Percentiles rank a stretch among this genome's conserved stretches.
Conservation (phyloP, 1,284 basidiomycete genomes). For the Coniferiporia sulphurascens region DNA sequence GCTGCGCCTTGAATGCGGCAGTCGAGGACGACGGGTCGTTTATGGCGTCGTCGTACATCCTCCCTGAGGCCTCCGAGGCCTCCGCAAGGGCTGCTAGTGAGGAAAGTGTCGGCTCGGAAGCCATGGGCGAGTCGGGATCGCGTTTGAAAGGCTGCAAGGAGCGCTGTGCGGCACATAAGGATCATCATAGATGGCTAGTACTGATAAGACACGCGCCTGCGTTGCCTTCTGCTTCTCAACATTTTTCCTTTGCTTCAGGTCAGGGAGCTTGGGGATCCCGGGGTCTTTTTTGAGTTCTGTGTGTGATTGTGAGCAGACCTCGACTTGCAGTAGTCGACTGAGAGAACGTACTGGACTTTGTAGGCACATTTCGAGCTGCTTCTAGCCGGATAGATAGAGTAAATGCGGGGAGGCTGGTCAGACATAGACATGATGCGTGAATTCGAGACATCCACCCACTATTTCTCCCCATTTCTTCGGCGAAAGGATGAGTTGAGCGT, state of each 20-base stretch:
- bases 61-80: conserved; percentile 30
- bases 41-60: conserved; percentile 23
- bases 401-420: too few relatives aligned
- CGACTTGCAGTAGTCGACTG: neutral
- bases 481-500: neutral
- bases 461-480: conserved; percentile 47
- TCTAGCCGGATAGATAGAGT: too few relatives aligned
- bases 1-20: conserved; percentile 46
- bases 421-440: too few relatives aligned
- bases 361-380: conserved; percentile 30
- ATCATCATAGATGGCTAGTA: conserved; percentile 10
- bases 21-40: conserved; percentile 29
- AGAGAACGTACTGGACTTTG: conserved; percentile 47
- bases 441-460: conserved; percentile 33
- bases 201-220: conserved; percentile 26
- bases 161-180: conserved; percentile 18
- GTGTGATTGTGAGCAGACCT: neutral
- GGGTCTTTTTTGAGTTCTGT: conserved; percentile 79
- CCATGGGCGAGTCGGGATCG: conserved; percentile 64
- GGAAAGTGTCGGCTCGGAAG: conserved; percentile 63
- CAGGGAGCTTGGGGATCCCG: conserved; percentile 71
- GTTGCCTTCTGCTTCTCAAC: conserved; percentile 40
- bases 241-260: conserved; percentile 43
- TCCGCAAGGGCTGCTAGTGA: conserved; percentile 48
- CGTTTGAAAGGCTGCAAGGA: conserved; percentile 19